These are phyloP conservation scores for Paecilomyces niveus DNA, from an alignment of 2,329 filamentous ascomycete genomes.

Conservation along the genomic window DNA sequence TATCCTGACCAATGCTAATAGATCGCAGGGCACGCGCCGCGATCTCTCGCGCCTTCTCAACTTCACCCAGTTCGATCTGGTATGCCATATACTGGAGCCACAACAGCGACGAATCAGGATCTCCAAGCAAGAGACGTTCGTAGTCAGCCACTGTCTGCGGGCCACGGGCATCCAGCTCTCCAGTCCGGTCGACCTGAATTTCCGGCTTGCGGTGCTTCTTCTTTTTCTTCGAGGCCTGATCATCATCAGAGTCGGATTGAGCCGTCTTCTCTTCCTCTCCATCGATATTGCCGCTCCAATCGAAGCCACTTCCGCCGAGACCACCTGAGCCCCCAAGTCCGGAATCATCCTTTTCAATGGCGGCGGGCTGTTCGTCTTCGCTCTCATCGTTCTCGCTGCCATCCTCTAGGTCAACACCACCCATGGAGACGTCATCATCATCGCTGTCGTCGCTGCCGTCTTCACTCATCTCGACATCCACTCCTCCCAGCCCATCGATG, in stretches of 20 bases:
- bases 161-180: slow-evolving; percentile 80
- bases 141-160: slow-evolving; percentile 88
- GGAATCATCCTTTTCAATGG: background rate
- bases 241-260: slow-evolving; percentile 46
- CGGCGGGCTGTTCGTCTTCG: slow-evolving; percentile 36
- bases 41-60: slow-evolving; percentile 79
- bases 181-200: slow-evolving; percentile 81
- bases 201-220: slow-evolving; percentile 70
- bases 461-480: slow-evolving; percentile 21
- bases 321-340: slow-evolving; percentile 31
- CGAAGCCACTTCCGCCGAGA: slow-evolving; percentile 69
- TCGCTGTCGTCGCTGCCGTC: slow-evolving; percentile 33
- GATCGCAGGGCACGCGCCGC: slow-evolving; percentile 84
- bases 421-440: slow-evolving; percentile 28
- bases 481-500: slow-evolving; percentile 23
- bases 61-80: slow-evolving; percentile 85
- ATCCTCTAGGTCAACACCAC: slow-evolving; percentile 39
- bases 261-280: slow-evolving; percentile 39
- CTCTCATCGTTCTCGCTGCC: slow-evolving; percentile 34
- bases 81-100: slow-evolving; percentile 99
- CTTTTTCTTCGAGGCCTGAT: slow-evolving; percentile 50
- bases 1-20: slow-evolving; percentile 84
- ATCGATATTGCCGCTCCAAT: slow-evolving; percentile 68
- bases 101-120: slow-evolving; percentile 84
- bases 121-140: slow-evolving; percentile 83